Evolutionary conservation across 129 eudicot genomes (phyloP).

Genomic region (Tanacetum coccineum): DNA sequence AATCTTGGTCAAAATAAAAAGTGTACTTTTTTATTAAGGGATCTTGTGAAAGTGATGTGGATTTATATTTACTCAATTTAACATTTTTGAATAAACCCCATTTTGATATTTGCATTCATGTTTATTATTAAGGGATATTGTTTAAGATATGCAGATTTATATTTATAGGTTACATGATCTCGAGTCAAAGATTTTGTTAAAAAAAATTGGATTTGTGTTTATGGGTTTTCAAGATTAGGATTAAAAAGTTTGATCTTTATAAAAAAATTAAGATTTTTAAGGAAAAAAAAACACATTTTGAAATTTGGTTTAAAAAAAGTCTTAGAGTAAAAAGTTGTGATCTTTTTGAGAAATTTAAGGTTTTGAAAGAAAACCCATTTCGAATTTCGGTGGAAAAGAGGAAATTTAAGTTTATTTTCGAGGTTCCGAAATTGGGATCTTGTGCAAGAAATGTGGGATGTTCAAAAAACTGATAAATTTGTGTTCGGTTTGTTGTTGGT

Average conservation of each 20-base stretch:
- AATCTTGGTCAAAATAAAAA: not conserved
- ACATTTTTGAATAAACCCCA: too few species aligned
- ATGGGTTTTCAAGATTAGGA: not conserved
- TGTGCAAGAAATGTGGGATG: conserved; percentile 61
- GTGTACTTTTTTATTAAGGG: not conserved
- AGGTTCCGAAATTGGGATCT: conserved; percentile 5
- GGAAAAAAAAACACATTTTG: not conserved
- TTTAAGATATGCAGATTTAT: not conserved
- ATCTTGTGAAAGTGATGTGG: conserved; percentile 2
- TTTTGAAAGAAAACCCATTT: conserved; percentile 15
- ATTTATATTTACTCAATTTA: not conserved
- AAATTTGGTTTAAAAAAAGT: not conserved
- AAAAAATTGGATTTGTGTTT: not conserved
- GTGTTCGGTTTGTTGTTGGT: conserved; percentile 49
- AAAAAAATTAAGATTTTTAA: too few species aligned
- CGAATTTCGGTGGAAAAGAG: not conserved
- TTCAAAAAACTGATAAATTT: conserved; percentile 46
- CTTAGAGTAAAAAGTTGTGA: not conserved
- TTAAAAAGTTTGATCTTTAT: conserved; percentile 10
- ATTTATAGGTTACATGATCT: not conserved
- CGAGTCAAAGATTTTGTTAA: too few species aligned
- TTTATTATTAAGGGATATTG: too few species aligned
- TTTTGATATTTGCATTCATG: too few species aligned
- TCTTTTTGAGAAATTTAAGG: not conserved
- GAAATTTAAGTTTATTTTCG: not conserved